Percentiles rank a stretch among this genome's conserved stretches.
Conservation (phyloP, 2,329 filamentous ascomycete species). For the Apiospora arundinis region DNA sequence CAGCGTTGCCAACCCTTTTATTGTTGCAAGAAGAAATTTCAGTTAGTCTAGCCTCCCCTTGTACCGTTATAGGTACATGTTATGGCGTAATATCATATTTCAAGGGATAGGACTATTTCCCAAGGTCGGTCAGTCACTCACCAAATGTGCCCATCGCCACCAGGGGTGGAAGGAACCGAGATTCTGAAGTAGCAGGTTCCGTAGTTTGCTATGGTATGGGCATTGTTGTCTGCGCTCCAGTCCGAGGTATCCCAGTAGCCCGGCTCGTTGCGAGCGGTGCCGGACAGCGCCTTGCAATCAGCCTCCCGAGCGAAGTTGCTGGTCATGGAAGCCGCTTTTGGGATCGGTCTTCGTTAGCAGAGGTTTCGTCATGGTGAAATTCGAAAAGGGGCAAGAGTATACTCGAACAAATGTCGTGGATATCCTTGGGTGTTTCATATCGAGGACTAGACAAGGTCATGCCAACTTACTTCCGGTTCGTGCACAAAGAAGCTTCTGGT, state of each 20-base stretch:
- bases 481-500: not conserved
- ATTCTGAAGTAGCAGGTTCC: not conserved
- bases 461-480: not conserved
- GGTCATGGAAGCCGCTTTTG: not conserved
- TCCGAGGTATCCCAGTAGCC: conserved; percentile 1
- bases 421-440: too few relatives aligned
- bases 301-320: not conserved
- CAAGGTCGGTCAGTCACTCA: not conserved
- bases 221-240: not conserved
- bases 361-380: too few relatives aligned
- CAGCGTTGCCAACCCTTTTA: not conserved
- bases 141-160: not conserved
- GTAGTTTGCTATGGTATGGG: not conserved
- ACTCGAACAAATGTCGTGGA: too few relatives aligned
- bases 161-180: not conserved
- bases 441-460: too few relatives aligned
- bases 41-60: not conserved
- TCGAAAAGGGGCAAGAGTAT: too few relatives aligned
- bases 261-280: too few relatives aligned
- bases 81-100: too few relatives aligned
- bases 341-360: not conserved
- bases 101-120: not conserved
- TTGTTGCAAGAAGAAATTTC: not conserved
- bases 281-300: not conserved
- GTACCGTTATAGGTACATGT: too few relatives aligned